Evolutionary conservation across 371 early-diverging fungal genomes (phyloP).

Genomic region (Mucor piriformis): DNA sequence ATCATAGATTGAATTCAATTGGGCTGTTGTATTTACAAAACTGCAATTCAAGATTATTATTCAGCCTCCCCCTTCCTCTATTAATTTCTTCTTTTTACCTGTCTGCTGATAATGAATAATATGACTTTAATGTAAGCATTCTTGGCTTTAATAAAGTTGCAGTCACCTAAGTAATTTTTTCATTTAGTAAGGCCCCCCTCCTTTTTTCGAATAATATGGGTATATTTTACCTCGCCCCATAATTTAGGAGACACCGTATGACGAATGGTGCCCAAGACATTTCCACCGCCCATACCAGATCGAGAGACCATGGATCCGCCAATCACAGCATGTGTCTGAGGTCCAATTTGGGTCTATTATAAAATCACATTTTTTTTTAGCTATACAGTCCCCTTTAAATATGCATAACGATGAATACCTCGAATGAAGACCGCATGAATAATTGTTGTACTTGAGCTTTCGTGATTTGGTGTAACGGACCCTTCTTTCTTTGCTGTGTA

Average conservation of each 20-base stretch:
- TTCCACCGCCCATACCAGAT: slow-evolving; percentile 81
- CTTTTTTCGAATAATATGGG: slow-evolving; percentile 14
- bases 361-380: slow-evolving; percentile 6
- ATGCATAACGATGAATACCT: slow-evolving; percentile 49
- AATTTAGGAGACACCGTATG: slow-evolving; percentile 75
- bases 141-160: slow-evolving; percentile 64
- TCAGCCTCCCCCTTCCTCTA: not conserved
- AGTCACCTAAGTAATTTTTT: slow-evolving; percentile 44
- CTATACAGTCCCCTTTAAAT: too few relatives aligned
- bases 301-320: slow-evolving; percentile 72
- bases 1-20: slow-evolving; percentile 51
- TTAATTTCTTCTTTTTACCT: slow-evolving; percentile 36
- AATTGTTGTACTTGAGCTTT: slow-evolving; percentile 70
- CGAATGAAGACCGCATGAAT: slow-evolving; percentile 83
- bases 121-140: slow-evolving; percentile 63
- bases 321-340: slow-evolving; percentile 66
- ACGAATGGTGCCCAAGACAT: slow-evolving; percentile 70
- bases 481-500: slow-evolving; percentile 18
- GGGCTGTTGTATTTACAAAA: slow-evolving; percentile 65
- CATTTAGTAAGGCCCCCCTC: not conserved
- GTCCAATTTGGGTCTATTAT: slow-evolving; percentile 75
- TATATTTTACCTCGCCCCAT: slow-evolving; percentile 65
- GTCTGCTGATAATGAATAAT: slow-evolving; percentile 69
- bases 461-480: slow-evolving; percentile 37
- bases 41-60: slow-evolving; percentile 28